Base-by-base conservation (phyloP, 805 yeast species). In the Kazachstania kunashirensis region DNA sequence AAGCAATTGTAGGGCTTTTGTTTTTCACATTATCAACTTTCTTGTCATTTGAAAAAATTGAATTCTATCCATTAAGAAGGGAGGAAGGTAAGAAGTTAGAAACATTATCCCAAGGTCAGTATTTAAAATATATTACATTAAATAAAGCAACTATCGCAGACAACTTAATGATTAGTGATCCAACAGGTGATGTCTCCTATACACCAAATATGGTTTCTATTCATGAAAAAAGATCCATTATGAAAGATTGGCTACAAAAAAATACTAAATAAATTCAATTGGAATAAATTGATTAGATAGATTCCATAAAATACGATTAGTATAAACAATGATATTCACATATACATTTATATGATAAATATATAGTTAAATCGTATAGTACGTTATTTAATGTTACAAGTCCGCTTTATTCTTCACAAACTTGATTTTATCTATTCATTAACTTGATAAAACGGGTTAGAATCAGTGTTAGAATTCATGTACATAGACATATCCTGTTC, bases 61-160 rank as follows among this genome's bases (percentile, higher is more conserved):
- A 39, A 25, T 54, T 43, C 33, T 44, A 48, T 12, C 46, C 56
- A 12, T 26, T 57, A 27, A 41, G 29, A 24, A 31, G 41, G 5
- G 48, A 47, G 13, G 37, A 45, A 15, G 43, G 40, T 18, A 41
- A 34, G 18, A 39, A 30, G 40, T 31, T 19, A 28, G 40, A 29
- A 20, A 48, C 16, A 35, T 37, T 16, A 33, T 34, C 43, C 4
- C 42, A 45, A 24, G 48, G 49, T 15, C 46, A 54, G 28, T 55
- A 53, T 41, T 35, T 59, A 17, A 43, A 46, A 34, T 57, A 56
- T 26, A 56, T 56, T 24, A 43, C 44, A 17, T 44, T 50, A 37
- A 53, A 52, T 34, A 49, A 53, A 41, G 55, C 62, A 6, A 55
- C 55, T 12, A 49, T 45, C 24, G 45, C 49, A 17, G 53, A 55